Base-by-base conservation (phyloP, 768 basidiomycete genomes). In the Arthromyces matolae region DNA sequence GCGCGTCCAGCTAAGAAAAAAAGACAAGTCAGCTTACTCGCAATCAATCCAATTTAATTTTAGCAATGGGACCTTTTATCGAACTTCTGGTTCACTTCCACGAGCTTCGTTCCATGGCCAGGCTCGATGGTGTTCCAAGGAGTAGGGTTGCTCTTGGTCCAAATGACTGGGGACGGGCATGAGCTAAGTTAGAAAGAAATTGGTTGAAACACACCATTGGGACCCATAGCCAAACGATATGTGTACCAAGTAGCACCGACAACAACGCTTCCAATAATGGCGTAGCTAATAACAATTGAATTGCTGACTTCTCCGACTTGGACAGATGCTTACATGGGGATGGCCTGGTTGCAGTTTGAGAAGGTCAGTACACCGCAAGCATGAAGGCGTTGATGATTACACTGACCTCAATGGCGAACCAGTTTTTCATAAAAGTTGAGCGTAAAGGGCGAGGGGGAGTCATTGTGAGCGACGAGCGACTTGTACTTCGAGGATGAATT, bases 41-140 rank as follows among this genome's bases (percentile, higher is more conserved):
- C 35, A 42, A 42, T 34, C 29, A 8, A n/a, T 29, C 35, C 14
- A 16, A 45, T n/a, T 35, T 32, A 31, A 8, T 33, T 8, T 38
- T 1, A 41, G 8, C 16, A n/a, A 19, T 64, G 81, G 46, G 38
- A 85, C 89, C 75, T 80, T 72, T 82, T 85, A 7, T 84, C 76
- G 57, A 91, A 89, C 57, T 80, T 84, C 62, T 86, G 82, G 70
- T 84, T 81, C 31, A 88, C 78, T 35, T 76, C 64, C 62, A 81
- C 58, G 50, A 92, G 35, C 69, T 92, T 92, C 44, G 78, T 87
- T 54, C 79, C 79, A 67, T 93, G 82, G 60, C 84, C 75, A 31
- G 76, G 82, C 63, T 87, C 76, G 62, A 93, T 77, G 47, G 79
- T 76, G 68, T 89, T 89, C 88, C 89, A 93, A n/a, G 92, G 92